Conservation (phyloP, 1,284 basidiomycete genomes). For the Blastosporella zonata region DNA sequence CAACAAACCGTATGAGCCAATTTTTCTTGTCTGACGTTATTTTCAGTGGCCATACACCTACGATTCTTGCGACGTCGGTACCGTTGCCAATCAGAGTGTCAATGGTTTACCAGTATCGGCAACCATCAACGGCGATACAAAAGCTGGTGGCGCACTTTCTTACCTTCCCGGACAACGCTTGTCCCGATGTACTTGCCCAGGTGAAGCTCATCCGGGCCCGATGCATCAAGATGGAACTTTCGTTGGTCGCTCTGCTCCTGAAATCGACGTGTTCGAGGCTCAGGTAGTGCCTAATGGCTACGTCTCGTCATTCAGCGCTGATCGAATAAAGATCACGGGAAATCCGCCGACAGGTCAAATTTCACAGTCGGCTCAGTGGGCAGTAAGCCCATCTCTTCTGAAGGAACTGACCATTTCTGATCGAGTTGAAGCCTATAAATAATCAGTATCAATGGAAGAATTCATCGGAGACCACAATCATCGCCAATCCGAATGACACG, state of each 20-base stretch:
- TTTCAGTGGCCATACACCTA: constrained; percentile 77
- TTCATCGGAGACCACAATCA: constrained; percentile 44
- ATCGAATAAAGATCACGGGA: constrained; percentile 32
- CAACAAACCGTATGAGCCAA: constrained; percentile 3
- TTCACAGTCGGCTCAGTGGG: constrained; percentile 73
- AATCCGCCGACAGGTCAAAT: constrained; percentile 46
- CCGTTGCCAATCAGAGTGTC: constrained; percentile 55
- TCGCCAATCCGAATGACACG: constrained; percentile 46
- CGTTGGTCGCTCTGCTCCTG: constrained; percentile 73
- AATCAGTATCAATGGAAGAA: constrained; percentile 52
- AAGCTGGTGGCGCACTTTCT: constrained; percentile 41
- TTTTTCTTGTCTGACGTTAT: not conserved
- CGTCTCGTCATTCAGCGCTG: constrained; percentile 15
- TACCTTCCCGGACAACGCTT: constrained; percentile 78
- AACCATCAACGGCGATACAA: constrained; percentile 46
- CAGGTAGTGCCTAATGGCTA: constrained; percentile 29
- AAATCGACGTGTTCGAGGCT: constrained; percentile 81
- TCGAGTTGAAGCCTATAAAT: constrained; percentile 51
- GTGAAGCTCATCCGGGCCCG: constrained; percentile 77
- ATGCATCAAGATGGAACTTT: constrained; percentile 56
- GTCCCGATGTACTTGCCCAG: constrained; percentile 76
- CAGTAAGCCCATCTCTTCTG: constrained; percentile 41
- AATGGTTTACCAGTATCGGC: constrained; percentile 40
- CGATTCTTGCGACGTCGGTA: constrained; percentile 72
- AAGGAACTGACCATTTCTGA: not conserved